phyloP scores from a whole-genome alignment of 2,329 filamentous ascomycete genomes.

The Boeremia exigua region DNA sequence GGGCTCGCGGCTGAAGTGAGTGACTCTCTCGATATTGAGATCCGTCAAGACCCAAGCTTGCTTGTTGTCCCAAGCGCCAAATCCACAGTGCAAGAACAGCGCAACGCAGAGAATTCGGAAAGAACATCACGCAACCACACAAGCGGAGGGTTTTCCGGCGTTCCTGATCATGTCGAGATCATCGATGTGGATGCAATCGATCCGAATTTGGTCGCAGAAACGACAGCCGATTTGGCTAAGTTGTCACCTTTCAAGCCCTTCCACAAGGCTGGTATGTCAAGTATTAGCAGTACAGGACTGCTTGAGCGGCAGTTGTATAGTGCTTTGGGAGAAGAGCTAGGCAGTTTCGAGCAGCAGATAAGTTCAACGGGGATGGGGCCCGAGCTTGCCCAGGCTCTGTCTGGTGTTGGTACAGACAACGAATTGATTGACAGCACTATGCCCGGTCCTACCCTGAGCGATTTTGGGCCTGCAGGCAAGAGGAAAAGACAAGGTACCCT shows the following conservation, averaged over 20 bases:
- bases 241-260: constrained; percentile 25
- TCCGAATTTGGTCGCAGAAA: constrained; percentile 3
- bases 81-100: neutral
- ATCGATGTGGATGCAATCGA: constrained; percentile 34
- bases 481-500: constrained; percentile 38
- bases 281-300: constrained; percentile 36
- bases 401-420: constrained; percentile 1
- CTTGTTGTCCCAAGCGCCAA: constrained; percentile 2
- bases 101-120: neutral
- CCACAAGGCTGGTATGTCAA: constrained; percentile 35
- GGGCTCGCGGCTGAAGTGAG: constrained; percentile 12
- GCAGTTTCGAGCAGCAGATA: constrained; percentile 27
- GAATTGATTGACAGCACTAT: constrained; percentile 5
- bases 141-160: neutral
- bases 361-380: constrained; percentile 19
- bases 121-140: neutral
- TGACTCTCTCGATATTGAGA: constrained; percentile 8
- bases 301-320: constrained; percentile 39
- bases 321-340: constrained; percentile 41
- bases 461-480: constrained; percentile 30
- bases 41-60: constrained; percentile 27
- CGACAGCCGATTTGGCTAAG: constrained; percentile 7
- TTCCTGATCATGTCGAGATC: constrained; percentile 20
- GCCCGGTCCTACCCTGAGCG: constrained; percentile 9
- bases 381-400: constrained; percentile 20